Conservation (phyloP, 805 yeast genomes). For the Pichia occidentalis region DNA sequence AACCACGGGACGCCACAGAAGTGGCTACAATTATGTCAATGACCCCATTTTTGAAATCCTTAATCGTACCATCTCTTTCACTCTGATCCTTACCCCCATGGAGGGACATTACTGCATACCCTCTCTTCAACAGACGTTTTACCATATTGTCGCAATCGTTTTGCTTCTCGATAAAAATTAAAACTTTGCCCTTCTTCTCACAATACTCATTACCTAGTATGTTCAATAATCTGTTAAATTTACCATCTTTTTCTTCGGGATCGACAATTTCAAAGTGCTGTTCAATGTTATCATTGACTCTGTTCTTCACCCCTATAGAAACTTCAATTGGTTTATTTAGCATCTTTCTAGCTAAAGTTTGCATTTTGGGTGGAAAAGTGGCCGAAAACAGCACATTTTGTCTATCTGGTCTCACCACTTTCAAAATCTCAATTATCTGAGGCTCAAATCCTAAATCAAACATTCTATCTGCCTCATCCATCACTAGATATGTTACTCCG, state of each 20-base stretch:
- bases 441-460: conserved; percentile 98
- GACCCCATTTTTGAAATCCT: conserved; percentile 57
- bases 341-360: conserved; percentile 60
- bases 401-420: conserved; percentile 63
- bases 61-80: conserved; percentile 71
- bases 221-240: conserved; percentile 49
- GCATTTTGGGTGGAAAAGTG: conserved; percentile 81
- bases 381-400: conserved; percentile 93
- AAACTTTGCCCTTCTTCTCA: conserved; percentile 42
- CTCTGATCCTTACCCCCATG: conserved; percentile 92
- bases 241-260: conserved; percentile 36
- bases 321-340: conserved; percentile 65
- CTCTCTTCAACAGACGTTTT: conserved; percentile 43
- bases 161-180: conserved; percentile 86
- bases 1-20: conserved; percentile 89
- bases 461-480: conserved; percentile 96
- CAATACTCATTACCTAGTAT: conserved; percentile 41
- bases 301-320: conserved; percentile 70
- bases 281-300: conserved; percentile 72
- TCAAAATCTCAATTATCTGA: conserved; percentile 74
- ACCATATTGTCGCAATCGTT: conserved; percentile 72
- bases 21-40: conserved; percentile 77
- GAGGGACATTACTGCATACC: conserved; percentile 58
- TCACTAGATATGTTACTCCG: conserved; percentile 71
- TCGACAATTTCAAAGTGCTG: conserved; percentile 61